Evolutionary conservation across 192 early-diverging fungal species (phyloP).

Genomic region (Mortierella claussenii): DNA sequence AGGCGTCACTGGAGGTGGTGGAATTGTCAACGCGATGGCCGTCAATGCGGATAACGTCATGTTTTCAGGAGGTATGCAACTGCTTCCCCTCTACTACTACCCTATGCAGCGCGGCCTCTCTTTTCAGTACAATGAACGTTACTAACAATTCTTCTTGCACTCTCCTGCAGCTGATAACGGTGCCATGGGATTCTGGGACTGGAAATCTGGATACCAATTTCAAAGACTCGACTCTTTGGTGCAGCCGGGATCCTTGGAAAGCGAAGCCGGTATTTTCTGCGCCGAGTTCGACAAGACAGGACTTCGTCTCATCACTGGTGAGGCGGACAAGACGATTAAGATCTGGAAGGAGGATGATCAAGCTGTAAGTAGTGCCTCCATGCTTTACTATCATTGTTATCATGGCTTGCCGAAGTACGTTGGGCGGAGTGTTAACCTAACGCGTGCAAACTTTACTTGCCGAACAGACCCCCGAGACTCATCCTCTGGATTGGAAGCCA

Average conservation of each 20-base stretch:
- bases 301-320: conserved; percentile 94
- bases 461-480: conserved; percentile 67
- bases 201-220: conserved; percentile 95
- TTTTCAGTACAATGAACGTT: no score
- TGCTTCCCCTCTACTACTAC: neutral
- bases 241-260: conserved; percentile 96
- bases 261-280: conserved; percentile 95
- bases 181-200: conserved; percentile 97
- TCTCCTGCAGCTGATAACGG: conserved; percentile 85
- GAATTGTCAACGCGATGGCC: conserved; percentile 91
- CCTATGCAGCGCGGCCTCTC: no score
- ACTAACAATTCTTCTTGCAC: no score
- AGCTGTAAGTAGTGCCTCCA: conserved; percentile 58
- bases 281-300: conserved; percentile 97
- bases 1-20: conserved; percentile 83
- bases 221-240: conserved; percentile 87
- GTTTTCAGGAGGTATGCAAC: conserved; percentile 86
- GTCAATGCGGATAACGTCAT: conserved; percentile 94
- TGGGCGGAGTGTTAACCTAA: no score
- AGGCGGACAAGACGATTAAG: conserved; percentile 99
- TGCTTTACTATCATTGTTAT: neutral
- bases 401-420: no score
- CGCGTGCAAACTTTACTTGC: no score
- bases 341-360: conserved; percentile 93
- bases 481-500: conserved; percentile 66